These are phyloP conservation scores for Ceratocystis smalleyi DNA, from an alignment of 2,329 filamentous ascomycete species.

Conservation along the genomic window DNA sequence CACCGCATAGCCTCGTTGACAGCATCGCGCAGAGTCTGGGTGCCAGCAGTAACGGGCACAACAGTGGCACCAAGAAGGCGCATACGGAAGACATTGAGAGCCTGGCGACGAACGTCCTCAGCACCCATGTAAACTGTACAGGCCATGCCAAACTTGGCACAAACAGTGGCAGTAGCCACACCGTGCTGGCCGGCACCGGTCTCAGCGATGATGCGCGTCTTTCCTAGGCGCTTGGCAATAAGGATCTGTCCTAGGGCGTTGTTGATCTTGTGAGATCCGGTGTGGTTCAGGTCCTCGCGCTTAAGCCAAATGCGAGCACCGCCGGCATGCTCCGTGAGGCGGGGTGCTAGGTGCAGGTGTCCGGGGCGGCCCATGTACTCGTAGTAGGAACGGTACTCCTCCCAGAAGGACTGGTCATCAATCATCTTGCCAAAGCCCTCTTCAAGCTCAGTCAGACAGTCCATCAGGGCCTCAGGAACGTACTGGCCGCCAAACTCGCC, in stretches of 20 bases:
- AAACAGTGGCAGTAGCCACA: conserved; percentile 92
- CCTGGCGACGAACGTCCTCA: conserved; percentile 90
- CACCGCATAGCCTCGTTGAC: conserved; percentile 91
- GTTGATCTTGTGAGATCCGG: conserved; percentile 98
- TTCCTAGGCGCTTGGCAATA: conserved; percentile 69
- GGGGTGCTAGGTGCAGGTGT: conserved; percentile 74
- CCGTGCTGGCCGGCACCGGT: conserved; percentile 96
- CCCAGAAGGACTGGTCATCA: conserved; percentile 86
- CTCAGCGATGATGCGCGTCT: conserved; percentile 95
- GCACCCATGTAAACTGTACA: conserved; percentile 93
- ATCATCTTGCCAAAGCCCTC: conserved; percentile 76
- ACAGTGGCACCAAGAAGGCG: conserved; percentile 88
- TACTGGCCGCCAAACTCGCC: conserved; percentile 96
- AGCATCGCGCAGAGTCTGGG: conserved; percentile 65
- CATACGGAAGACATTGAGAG: conserved; percentile 96
- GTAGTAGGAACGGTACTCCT: conserved; percentile 91
- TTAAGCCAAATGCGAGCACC: conserved; percentile 97
- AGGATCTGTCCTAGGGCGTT: conserved; percentile 91
- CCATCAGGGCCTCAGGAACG: conserved; percentile 94
- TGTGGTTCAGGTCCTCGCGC: conserved; percentile 94
- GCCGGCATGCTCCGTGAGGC: conserved; percentile 73
- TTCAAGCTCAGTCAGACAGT: conserved; percentile 82
- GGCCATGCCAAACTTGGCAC: conserved; percentile 95
- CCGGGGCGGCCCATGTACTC: conserved; percentile 94
- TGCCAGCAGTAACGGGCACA: conserved; percentile 81